Evolutionary conservation across 192 early-diverging fungal genomes (phyloP).

Genomic region (Mortierella alpina): DNA sequence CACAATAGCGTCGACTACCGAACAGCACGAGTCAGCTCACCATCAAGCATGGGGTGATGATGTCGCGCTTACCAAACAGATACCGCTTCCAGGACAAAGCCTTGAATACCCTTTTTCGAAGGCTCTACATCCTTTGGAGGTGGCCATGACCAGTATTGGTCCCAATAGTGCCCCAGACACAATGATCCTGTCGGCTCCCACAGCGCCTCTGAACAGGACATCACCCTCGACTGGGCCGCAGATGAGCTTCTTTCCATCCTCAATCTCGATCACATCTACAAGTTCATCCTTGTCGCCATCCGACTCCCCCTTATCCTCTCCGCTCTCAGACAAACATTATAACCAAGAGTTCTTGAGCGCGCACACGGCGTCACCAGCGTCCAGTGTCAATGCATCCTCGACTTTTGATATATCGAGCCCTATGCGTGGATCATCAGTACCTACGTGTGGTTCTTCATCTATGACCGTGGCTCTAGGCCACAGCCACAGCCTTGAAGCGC

Average conservation of each 20-base stretch:
- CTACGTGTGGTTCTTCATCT: background rate
- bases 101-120: background rate
- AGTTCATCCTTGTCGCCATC: constrained; percentile 13
- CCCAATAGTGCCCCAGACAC: background rate
- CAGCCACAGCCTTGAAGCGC: background rate
- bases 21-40: background rate
- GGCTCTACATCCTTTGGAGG: constrained; percentile 20
- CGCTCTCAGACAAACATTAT: background rate
- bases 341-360: background rate
- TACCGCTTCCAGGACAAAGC: too few relatives aligned
- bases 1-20: background rate
- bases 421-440: background rate
- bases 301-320: constrained; percentile 22
- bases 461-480: background rate
- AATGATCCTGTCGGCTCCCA: background rate
- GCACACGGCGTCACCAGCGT: background rate
- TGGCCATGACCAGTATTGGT: background rate
- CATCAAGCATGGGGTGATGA: background rate
- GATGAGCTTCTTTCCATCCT: background rate
- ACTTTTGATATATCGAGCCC: background rate
- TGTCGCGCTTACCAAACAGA: too few relatives aligned
- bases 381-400: background rate
- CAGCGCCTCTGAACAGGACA: background rate
- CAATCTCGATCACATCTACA: background rate
- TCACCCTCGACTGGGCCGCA: background rate